Base-by-base conservation (phyloP, 768 basidiomycete species). In the Rhodotorula kratochvilovae region DNA sequence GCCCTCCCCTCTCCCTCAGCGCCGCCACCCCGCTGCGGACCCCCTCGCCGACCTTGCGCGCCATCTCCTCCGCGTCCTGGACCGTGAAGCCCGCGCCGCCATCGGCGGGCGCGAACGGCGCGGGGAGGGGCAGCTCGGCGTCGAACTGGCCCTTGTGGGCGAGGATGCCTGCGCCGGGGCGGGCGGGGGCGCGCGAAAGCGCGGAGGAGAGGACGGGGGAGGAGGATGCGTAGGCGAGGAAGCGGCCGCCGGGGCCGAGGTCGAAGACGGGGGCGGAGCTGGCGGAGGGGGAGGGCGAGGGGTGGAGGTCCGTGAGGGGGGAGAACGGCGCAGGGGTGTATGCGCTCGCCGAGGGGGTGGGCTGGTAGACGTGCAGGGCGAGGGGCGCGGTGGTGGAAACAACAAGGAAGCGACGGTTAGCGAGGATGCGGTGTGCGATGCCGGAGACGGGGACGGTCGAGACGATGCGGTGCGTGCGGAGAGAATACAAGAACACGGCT, bases 11-110 rank as follows among this genome's bases (percentile, higher is more conserved):
- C 27, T 71, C 76, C 10, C 72, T 60, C 33, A 76, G 61, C 36
- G 74, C 74, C 42, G 67, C 70, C 45, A 74, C 66, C 13, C 72
- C 72, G 60, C 70, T 74, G 62, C 76, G 3, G 19, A 77, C 57
- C 0, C 76, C 74, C 43, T 74, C 72, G 3, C 65, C 70, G 5
- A 67, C 65, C 25, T 61, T 42, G 23, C 76, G 56, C 23, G 76
- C 76, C 0, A 72, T 64, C 10, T 75, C 59, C 7, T 46, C 59
- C 1, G 68, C 73, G 8, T 67, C 73, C 31, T 70, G 68, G 16
- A 66, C 68, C 4, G 68, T 56, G 13, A 67, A 66, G n/a, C 50
- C 31, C 46, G 46, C 58, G n/a, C 63, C 23, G 33, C 35, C 36
- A 0, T 29, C 29, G 35, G 33, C 25, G 15, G 35, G 23, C 46